These are phyloP conservation scores for Cyphellophora europaea DNA, from an alignment of 2,329 filamentous ascomycete genomes.

Conservation along the genomic window DNA sequence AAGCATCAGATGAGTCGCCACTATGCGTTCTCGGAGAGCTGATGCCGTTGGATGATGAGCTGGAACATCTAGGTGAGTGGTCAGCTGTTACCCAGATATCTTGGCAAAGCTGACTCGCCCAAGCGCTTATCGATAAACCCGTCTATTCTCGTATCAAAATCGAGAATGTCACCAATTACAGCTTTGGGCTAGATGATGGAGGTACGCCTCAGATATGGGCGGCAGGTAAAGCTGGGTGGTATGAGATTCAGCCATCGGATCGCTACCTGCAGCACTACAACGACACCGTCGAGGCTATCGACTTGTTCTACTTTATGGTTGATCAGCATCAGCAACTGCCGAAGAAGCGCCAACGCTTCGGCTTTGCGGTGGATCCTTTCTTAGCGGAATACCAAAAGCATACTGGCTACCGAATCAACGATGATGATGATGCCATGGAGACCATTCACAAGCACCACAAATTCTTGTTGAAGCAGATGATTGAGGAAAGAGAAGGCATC, in stretches of 20 bases:
- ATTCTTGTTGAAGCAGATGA: conserved; percentile 39
- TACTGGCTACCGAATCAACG: conserved; percentile 24
- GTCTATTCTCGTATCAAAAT: conserved; percentile 30
- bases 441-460: conserved; percentile 34
- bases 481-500: conserved; percentile 34
- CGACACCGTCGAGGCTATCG: conserved; percentile 49
- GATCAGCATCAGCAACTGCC: conserved; percentile 41
- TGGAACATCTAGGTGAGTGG: conserved; percentile 31
- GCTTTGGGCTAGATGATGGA: conserved; percentile 44
- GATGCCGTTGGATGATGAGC: conserved; percentile 34
- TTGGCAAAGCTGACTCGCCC: conserved; percentile 26
- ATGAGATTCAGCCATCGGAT: conserved; percentile 44
- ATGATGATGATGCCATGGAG: conserved; percentile 36
- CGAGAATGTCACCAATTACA: conserved; percentile 39
- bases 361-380: conserved; percentile 18
- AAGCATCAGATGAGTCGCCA: conserved; percentile 44
- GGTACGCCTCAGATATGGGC: conserved; percentile 52
- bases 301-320: conserved; percentile 52
- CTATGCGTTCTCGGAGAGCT: conserved; percentile 46
- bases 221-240: conserved; percentile 54
- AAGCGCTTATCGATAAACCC: conserved; percentile 26
- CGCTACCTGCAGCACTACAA: conserved; percentile 42
- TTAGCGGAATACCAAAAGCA: conserved; percentile 19
- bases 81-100: conserved; percentile 5
- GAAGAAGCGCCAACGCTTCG: conserved; percentile 14